These are phyloP conservation scores for Trichoderma reesei DNA, from an alignment of 495 filamentous ascomycete genomes.

Conservation along the genomic window DNA sequence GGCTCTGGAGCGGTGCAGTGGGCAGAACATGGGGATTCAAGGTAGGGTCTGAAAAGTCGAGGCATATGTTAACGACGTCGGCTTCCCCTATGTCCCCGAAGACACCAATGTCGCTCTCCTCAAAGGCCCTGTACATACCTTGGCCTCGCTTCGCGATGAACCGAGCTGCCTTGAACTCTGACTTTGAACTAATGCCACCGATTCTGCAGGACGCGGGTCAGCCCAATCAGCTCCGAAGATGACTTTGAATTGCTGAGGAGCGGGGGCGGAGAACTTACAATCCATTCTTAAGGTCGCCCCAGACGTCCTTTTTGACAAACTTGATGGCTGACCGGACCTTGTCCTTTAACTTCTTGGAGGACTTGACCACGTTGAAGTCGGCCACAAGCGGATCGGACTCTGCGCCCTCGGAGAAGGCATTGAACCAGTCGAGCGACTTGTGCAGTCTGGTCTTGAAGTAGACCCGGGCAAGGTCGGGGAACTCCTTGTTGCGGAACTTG, in stretches of 20 bases:
- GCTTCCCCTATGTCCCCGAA: background rate
- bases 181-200: background rate
- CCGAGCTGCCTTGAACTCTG: background rate
- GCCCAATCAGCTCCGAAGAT: background rate
- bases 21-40: background rate
- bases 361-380: background rate
- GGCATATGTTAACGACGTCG: conserved; percentile 3
- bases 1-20: background rate
- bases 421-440: background rate
- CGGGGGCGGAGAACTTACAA: background rate
- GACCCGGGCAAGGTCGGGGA: background rate
- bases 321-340: background rate
- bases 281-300: background rate
- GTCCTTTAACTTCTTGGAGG: background rate
- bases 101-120: background rate
- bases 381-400: background rate
- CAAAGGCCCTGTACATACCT: background rate
- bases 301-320: background rate
- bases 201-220: background rate
- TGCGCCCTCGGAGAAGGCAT: background rate
- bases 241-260: background rate
- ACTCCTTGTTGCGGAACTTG: background rate
- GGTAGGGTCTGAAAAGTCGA: conserved; percentile 6
- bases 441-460: background rate
- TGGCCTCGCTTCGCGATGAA: conserved; percentile 2